Conservation (phyloP, 306 rosid species). For the Glycine tomentella region DNA sequence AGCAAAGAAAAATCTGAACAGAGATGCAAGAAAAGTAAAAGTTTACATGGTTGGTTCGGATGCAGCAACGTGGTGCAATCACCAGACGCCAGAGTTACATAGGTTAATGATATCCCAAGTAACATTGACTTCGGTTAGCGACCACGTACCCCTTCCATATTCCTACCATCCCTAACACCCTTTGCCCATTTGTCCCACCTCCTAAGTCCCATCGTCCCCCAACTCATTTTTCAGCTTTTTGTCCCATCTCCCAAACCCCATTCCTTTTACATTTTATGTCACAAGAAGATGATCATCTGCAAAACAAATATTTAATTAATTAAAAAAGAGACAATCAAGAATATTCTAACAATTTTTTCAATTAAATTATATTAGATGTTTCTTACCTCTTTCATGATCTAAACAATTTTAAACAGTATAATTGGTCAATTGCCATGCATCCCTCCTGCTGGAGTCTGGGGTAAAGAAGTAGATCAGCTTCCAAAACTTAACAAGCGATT, state of each 20-base stretch:
- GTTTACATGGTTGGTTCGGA: slow-evolving; percentile 1
- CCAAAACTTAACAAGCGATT: no score
- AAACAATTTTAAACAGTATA: not conserved
- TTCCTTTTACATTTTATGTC: not conserved
- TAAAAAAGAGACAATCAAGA: no score
- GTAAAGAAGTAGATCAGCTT: not conserved
- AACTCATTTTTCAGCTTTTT: not conserved
- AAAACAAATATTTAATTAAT: no score
- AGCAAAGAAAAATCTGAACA: not conserved
- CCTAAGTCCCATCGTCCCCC: not conserved
- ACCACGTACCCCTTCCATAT: not conserved
- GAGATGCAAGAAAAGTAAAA: slow-evolving; percentile 24
- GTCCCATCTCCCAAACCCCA: not conserved
- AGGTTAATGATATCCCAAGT: slow-evolving; percentile 32
- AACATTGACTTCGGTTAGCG: slow-evolving; percentile 9
- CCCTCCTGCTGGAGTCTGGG: not conserved
- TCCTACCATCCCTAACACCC: not conserved
- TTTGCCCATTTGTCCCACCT: slow-evolving; percentile 38
- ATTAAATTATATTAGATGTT: no score
- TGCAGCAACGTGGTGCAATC: slow-evolving; percentile 55
- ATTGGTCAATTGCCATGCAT: not conserved
- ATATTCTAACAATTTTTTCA: no score
- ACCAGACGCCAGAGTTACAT: slow-evolving; percentile 33
- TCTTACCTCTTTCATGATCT: not conserved
- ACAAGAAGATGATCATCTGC: not conserved